Evolutionary conservation across 805 yeast genomes (phyloP).

Genomic region (Myxozyma neotropica): DNA sequence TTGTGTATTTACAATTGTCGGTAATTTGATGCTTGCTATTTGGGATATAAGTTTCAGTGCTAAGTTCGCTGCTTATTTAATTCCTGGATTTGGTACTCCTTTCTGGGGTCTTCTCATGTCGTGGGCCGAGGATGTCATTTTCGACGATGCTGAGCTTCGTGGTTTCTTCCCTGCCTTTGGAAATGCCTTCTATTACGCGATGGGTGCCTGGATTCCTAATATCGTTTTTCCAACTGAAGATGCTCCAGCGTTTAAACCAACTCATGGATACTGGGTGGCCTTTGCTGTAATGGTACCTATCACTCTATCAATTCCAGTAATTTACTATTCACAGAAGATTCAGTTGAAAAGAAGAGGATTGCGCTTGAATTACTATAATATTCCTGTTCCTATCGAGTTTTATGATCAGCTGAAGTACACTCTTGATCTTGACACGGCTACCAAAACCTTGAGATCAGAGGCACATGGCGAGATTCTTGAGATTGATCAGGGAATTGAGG

Average conservation of each 20-base stretch:
- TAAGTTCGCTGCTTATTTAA: constrained; percentile 61
- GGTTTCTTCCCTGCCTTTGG: constrained; percentile 40
- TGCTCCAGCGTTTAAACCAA: constrained; percentile 38
- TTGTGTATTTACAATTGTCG: constrained; percentile 48
- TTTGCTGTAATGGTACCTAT: constrained; percentile 6
- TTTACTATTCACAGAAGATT: background rate
- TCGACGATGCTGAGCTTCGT: constrained; percentile 51
- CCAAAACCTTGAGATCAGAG: background rate
- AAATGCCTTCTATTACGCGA: constrained; percentile 41
- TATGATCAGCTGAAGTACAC: background rate
- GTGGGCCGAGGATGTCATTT: constrained; percentile 62
- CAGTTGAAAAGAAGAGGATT: constrained; percentile 1
- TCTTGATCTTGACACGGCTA: constrained; percentile 1
- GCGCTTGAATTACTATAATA: constrained; percentile 8
- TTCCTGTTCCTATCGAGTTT: constrained; percentile 14
- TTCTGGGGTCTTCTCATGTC: constrained; percentile 60
- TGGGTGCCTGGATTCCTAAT: constrained; percentile 47
- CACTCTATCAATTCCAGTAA: constrained; percentile 13
- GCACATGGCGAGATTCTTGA: constrained; percentile 1
- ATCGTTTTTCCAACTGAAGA: constrained; percentile 46
- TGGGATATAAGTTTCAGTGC: constrained; percentile 59
- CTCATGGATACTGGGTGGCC: constrained; percentile 22
- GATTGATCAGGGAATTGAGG: constrained; percentile 4
- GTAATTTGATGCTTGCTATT: constrained; percentile 55
- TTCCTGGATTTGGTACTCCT: constrained; percentile 61